phyloP scores from a whole-genome alignment of 225 moss, liverwort and hornwort species.

The Sphagnum tenellum region DNA sequence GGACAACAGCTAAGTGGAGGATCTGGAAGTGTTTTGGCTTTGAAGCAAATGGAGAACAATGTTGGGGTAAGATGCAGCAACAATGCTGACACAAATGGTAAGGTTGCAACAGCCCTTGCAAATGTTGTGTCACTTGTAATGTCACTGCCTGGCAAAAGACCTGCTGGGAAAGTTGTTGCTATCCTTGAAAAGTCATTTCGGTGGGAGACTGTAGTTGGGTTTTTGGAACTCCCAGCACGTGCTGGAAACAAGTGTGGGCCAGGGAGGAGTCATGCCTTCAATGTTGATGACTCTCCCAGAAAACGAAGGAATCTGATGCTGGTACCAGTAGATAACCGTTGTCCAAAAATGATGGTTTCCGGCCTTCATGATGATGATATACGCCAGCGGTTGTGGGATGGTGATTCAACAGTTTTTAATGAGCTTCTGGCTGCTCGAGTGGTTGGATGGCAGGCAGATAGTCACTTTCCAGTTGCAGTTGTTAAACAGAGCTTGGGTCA shows the following conservation, averaged over 20 bases:
- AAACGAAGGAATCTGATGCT: constrained; percentile 44
- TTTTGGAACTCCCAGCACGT: constrained; percentile 56
- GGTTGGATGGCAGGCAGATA: constrained; percentile 66
- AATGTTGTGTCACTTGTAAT: constrained; percentile 35
- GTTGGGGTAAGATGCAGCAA: constrained; percentile 6
- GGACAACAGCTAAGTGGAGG: too few relatives aligned
- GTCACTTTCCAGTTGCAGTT: constrained; percentile 48
- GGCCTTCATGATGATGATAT: constrained; percentile 43
- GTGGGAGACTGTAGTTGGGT: constrained; percentile 78
- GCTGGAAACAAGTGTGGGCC: constrained; percentile 26
- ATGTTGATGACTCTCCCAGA: constrained; percentile 37
- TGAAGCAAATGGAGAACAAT: constrained; percentile 5
- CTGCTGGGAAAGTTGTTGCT: constrained; percentile 76
- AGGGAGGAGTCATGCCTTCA: constrained; percentile 18
- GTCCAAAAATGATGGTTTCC: constrained; percentile 72
- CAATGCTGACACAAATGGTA: constrained; percentile 9
- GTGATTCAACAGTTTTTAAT: constrained; percentile 46
- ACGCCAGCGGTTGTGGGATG: constrained; percentile 56
- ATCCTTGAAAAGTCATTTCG: constrained; percentile 62
- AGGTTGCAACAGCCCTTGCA: constrained; percentile 16
- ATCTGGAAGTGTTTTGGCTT: too few relatives aligned
- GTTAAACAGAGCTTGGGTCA: constrained; percentile 71
- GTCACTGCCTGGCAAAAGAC: constrained; percentile 70
- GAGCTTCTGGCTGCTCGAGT: constrained; percentile 82
- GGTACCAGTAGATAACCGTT: constrained; percentile 70